Evolutionary conservation across 768 basidiomycete species (phyloP).

Genomic region (Suillus weaverae): DNA sequence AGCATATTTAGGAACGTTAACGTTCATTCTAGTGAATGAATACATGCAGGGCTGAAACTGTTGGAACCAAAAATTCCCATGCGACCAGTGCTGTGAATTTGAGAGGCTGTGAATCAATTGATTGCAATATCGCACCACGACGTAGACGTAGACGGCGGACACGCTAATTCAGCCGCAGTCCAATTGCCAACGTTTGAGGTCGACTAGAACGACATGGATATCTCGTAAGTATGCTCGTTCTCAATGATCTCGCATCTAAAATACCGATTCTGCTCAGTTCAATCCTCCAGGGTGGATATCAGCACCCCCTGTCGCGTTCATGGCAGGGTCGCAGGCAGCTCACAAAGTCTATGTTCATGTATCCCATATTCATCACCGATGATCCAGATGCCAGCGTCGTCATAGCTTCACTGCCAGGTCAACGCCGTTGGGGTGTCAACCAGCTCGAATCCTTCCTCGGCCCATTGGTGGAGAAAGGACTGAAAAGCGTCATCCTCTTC

Average conservation of each 20-base stretch:
- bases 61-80: not conserved
- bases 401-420: conserved; percentile 80
- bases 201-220: not conserved
- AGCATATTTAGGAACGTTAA: not conserved
- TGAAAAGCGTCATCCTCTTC: conserved; percentile 92
- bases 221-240: not conserved
- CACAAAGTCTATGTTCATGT: conserved; percentile 96
- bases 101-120: not conserved
- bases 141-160: not conserved
- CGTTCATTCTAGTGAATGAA: not conserved
- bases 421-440: conserved; percentile 95
- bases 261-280: conserved; percentile 44
- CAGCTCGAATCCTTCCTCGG: conserved; percentile 82
- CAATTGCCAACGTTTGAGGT: not conserved
- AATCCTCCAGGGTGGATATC: conserved; percentile 91
- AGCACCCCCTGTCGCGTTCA: conserved; percentile 87
- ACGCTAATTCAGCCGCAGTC: not conserved
- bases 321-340: conserved; percentile 84
- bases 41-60: not conserved
- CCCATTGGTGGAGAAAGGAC: conserved; percentile 87
- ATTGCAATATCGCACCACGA: not conserved
- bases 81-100: not conserved
- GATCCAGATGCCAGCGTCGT: conserved; percentile 82
- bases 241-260: not conserved
- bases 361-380: conserved; percentile 98